These are phyloP conservation scores for Phytopythium aichiense DNA, from an alignment of 352 stramenopile species.

Conservation along the genomic window DNA sequence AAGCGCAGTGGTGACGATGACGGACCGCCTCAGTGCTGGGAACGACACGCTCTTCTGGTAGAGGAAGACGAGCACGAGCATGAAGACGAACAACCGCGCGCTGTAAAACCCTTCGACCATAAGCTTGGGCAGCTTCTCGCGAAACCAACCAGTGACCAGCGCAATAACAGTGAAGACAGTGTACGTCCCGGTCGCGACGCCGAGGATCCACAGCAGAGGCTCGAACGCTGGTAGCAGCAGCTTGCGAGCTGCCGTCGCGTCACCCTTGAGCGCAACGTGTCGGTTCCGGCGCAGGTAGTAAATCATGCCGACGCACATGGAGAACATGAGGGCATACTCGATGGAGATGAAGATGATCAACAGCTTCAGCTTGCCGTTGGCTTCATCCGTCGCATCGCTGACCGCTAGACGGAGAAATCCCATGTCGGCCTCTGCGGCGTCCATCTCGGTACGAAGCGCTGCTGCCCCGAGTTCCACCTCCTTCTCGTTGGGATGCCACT, in stretches of 20 bases:
- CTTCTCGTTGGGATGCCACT: neutral
- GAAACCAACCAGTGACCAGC: conserved; percentile 30
- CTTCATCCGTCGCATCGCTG: neutral
- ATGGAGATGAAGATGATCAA: conserved; percentile 36
- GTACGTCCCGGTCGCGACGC: conserved; percentile 28
- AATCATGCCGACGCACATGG: conserved; percentile 34
- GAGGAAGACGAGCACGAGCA: conserved; percentile 47
- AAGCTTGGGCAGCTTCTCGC: conserved; percentile 14
- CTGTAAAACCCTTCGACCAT: conserved; percentile 47
- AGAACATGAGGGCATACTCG: conserved; percentile 44
- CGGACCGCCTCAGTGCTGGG: conserved; percentile 30
- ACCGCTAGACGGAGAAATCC: neutral
- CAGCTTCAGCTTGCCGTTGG: conserved; percentile 21
- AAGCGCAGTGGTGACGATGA: conserved; percentile 30
- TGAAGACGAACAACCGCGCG: conserved; percentile 45
- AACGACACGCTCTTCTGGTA: conserved; percentile 56
- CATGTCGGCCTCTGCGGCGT: neutral
- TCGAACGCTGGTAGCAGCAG: conserved; percentile 66
- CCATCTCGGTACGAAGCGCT: neutral
- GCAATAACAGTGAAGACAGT: conserved; percentile 26
- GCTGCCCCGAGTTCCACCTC: neutral
- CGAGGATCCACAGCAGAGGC: conserved; percentile 57
- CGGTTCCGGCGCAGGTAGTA: conserved; percentile 60
- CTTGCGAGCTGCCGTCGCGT: conserved; percentile 46
- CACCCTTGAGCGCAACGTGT: conserved; percentile 38